Evolutionary conservation across 257 asterid species (phyloP).

Genomic region (Fraxinus cuspidata): DNA sequence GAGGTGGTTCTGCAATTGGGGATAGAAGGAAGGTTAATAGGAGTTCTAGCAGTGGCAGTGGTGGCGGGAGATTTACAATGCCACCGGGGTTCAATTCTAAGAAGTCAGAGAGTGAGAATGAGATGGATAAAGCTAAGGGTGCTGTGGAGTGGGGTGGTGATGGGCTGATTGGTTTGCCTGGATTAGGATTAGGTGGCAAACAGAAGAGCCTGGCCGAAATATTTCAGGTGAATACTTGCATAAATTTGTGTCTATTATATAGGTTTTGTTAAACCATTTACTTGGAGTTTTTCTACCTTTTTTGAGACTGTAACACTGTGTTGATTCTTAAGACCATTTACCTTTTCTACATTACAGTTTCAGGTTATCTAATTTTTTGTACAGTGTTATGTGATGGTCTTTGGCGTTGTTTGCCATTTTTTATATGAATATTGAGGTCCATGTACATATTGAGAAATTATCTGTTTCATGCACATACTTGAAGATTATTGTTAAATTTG

Average conservation of each 20-base stretch:
- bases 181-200: constrained; percentile 69
- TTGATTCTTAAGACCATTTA: background rate
- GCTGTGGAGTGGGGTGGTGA: constrained; percentile 84
- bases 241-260: background rate
- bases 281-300: background rate
- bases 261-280: background rate
- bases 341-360: background rate
- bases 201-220: constrained; percentile 83
- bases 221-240: constrained; percentile 62
- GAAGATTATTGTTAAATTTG: background rate
- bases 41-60: constrained; percentile 41
- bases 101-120: constrained; percentile 57
- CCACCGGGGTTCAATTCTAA: constrained; percentile 70
- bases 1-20: constrained; percentile 85
- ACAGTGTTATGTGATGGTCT: background rate
- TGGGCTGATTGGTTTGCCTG: constrained; percentile 95
- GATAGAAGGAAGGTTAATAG: constrained; percentile 84
- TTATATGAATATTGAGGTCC: constrained; percentile 1
- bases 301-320: background rate
- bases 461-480: background rate
- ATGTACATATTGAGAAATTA: background rate
- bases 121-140: constrained; percentile 52
- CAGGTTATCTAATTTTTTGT: constrained; percentile 7
- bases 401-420: constrained; percentile 2
- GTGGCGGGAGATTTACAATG: constrained; percentile 38